phyloP scores from a whole-genome alignment of 2,329 filamentous ascomycete genomes.

The Monosporascus sp. region DNA sequence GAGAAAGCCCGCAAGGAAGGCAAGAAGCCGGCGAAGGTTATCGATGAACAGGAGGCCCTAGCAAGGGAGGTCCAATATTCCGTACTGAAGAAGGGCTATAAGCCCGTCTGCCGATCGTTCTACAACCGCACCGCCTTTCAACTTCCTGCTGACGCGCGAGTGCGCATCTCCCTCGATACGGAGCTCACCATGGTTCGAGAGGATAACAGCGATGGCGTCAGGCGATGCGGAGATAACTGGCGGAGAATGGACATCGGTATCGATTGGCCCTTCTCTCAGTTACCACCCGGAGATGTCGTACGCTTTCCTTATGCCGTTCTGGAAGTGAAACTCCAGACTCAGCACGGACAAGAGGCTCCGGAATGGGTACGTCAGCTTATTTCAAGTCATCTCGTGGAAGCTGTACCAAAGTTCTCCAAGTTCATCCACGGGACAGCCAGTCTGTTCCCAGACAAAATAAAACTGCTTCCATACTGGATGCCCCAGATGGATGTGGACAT shows the following conservation, averaged over 20 bases:
- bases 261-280: slow-evolving; percentile 87
- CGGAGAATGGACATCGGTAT: slow-evolving; percentile 95
- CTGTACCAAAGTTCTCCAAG: slow-evolving; percentile 99
- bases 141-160: slow-evolving; percentile 89
- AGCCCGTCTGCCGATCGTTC: slow-evolving; percentile 89
- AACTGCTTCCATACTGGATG: slow-evolving; percentile 93
- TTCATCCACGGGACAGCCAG: slow-evolving; percentile 94
- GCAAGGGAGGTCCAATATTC: slow-evolving; percentile 93
- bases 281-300: slow-evolving; percentile 78
- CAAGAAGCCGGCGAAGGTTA: slow-evolving; percentile 88
- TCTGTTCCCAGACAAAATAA: slow-evolving; percentile 79
- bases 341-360: slow-evolving; percentile 88
- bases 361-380: slow-evolving; percentile 95
- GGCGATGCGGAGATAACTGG: slow-evolving; percentile 83
- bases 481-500: slow-evolving; percentile 98
- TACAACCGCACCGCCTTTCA: slow-evolving; percentile 99
- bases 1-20: slow-evolving; percentile 94
- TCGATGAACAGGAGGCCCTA: slow-evolving; percentile 83
- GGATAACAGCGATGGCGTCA: slow-evolving; percentile 82
- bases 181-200: slow-evolving; percentile 93
- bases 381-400: slow-evolving; percentile 89
- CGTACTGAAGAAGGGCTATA: slow-evolving; percentile 77
- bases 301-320: slow-evolving; percentile 94
- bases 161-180: slow-evolving; percentile 94
- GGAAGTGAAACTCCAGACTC: slow-evolving; percentile 96